Evolutionary conservation across 208 protist species (phyloP).

Genomic region (Trypanosoma congolense): DNA sequence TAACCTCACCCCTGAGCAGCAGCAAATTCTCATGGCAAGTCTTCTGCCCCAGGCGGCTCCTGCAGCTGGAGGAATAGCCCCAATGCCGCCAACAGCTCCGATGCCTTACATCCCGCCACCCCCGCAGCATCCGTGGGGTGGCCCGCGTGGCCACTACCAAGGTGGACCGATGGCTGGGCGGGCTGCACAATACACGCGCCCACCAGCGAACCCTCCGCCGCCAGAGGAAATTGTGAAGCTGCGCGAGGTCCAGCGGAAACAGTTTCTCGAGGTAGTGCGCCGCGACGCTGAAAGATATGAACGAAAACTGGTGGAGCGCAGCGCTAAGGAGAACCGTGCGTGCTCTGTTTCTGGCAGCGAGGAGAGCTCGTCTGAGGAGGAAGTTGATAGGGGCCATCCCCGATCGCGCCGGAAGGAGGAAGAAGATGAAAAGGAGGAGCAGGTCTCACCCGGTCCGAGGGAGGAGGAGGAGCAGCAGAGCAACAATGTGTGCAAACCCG

Average conservation of each 20-base stretch:
- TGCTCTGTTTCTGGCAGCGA: slow-evolving; percentile 23
- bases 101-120: slow-evolving; percentile 16
- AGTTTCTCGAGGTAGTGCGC: slow-evolving; percentile 77
- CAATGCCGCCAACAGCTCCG: slow-evolving; percentile 16
- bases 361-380: slow-evolving; percentile 18
- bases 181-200: slow-evolving; percentile 13
- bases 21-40: slow-evolving; percentile 32
- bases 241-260: slow-evolving; percentile 77
- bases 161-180: slow-evolving; percentile 1
- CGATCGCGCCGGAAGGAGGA: slow-evolving; percentile 1
- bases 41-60: slow-evolving; percentile 15
- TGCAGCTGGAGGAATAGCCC: slow-evolving; percentile 5
- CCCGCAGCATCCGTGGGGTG: slow-evolving; percentile 20
- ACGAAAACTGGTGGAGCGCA: slow-evolving; percentile 45
- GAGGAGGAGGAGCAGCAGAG: too few relatives aligned
- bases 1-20: slow-evolving; percentile 57
- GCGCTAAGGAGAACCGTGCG: slow-evolving; percentile 24
- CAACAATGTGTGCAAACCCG: too few relatives aligned
- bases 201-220: slow-evolving; percentile 46
- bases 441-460: background rate
- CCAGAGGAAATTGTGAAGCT: slow-evolving; percentile 60
- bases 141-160: slow-evolving; percentile 9
- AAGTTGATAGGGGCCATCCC: slow-evolving; percentile 4
- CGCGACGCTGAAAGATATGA: slow-evolving; percentile 70
- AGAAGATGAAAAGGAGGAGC: background rate